phyloP scores from a whole-genome alignment of 768 basidiomycete species.

The Omphalotus guepiniiformis region DNA sequence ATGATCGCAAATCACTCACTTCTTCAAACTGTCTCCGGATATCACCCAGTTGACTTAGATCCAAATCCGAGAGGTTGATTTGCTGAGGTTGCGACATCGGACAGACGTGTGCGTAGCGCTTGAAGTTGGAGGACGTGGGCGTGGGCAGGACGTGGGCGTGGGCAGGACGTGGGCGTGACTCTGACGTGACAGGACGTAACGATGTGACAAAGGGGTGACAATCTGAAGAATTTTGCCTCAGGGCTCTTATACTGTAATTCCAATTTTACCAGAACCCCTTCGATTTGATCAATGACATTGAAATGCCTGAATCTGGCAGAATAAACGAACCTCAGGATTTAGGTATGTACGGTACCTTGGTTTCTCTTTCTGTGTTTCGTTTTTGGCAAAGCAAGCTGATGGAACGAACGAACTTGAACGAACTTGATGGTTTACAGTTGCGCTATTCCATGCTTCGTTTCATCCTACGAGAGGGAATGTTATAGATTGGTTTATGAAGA shows the following conservation, averaged over 20 bases:
- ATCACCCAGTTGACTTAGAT: constrained; percentile 80
- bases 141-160: too few species aligned
- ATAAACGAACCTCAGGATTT: constrained; percentile 3
- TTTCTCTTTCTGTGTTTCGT: too few species aligned
- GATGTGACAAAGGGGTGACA: constrained; percentile 4
- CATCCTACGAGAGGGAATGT: constrained; percentile 80
- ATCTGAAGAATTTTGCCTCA: too few species aligned
- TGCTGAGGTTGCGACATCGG: constrained; percentile 55
- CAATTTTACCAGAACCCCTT: constrained; percentile 1
- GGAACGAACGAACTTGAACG: too few species aligned
- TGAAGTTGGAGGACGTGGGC: too few species aligned
- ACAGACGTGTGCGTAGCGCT: too few species aligned
- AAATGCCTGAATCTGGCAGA: too few species aligned
- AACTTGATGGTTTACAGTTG: constrained; percentile 52
- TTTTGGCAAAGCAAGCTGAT: too few species aligned
- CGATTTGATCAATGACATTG: too few species aligned
- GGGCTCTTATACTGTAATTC: neutral
- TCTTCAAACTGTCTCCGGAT: constrained; percentile 92
- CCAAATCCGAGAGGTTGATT: constrained; percentile 78
- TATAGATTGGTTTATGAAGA: constrained; percentile 75
- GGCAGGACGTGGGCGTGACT: neutral
- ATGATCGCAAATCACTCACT: constrained; percentile 36
- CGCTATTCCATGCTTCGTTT: constrained; percentile 81
- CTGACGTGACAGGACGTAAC: neutral
- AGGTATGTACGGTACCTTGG: too few species aligned